These are phyloP conservation scores for Boletus barrowsii DNA, from an alignment of 768 basidiomycete genomes.

Conservation along the genomic window DNA sequence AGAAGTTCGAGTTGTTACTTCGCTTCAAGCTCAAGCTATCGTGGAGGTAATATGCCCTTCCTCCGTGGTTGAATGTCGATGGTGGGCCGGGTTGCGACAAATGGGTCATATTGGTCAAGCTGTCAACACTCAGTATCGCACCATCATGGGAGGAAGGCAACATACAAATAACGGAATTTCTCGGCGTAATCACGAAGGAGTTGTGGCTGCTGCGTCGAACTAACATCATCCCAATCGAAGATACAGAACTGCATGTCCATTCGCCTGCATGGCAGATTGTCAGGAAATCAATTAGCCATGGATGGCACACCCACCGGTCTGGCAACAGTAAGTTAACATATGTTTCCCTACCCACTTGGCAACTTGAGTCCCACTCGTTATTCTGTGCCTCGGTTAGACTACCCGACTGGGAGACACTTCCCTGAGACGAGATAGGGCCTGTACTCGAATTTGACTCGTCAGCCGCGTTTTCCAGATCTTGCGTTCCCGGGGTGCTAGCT, in stretches of 20 bases:
- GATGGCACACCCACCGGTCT: conserved; percentile 42
- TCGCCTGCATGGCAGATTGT: conserved; percentile 35
- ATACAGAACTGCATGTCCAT: conserved; percentile 56
- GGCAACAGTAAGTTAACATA: conserved; percentile 53
- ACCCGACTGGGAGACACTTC: background rate
- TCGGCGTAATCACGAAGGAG: conserved; percentile 41
- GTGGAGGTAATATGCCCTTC: conserved; percentile 44
- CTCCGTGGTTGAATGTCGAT: conserved; percentile 36
- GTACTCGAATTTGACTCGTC: background rate
- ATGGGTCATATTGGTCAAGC: conserved; percentile 30
- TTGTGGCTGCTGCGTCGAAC: conserved; percentile 36
- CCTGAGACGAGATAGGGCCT: background rate
- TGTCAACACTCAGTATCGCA: conserved; percentile 20
- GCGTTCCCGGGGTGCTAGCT: background rate
- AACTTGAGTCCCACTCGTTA: conserved; percentile 18
- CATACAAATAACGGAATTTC: conserved; percentile 44
- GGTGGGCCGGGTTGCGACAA: conserved; percentile 47
- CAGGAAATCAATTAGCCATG: background rate
- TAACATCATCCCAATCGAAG: conserved; percentile 31
- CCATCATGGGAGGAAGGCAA: conserved; percentile 2
- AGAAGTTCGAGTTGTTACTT: conserved; percentile 29
- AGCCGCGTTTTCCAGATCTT: background rate
- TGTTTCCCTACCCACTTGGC: conserved; percentile 37
- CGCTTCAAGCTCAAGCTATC: conserved; percentile 48
- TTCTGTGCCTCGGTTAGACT: background rate